Percentiles rank a stretch among this genome's conserved stretches.
Evolutionary conservation across 2,329 filamentous ascomycete species (phyloP).

Genomic region (Neofusicoccum laricinum): DNA sequence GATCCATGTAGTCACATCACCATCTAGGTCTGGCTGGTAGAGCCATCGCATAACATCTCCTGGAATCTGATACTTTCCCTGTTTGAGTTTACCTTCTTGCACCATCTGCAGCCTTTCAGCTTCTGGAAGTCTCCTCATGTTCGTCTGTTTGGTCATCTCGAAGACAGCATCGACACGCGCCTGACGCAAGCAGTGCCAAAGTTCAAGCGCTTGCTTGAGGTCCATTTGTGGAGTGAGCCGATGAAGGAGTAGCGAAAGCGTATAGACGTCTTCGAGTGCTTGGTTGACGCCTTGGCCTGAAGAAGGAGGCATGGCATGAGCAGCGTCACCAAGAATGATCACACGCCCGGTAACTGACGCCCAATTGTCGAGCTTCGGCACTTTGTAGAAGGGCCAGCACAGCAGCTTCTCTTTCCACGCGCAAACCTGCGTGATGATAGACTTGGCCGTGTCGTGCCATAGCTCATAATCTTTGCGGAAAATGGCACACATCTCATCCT

Average conservation of each 20-base stretch:
- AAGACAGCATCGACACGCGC: no score
- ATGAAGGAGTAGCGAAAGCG: constrained; percentile 40
- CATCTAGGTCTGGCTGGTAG: no score
- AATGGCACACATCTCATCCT: constrained; percentile 35
- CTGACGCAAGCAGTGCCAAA: no score
- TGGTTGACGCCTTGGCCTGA: constrained; percentile 49
- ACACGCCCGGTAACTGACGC: constrained; percentile 37
- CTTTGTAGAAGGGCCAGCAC: constrained; percentile 51
- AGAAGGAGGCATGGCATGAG: constrained; percentile 49
- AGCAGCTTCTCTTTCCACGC: constrained; percentile 31
- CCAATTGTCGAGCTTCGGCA: constrained; percentile 49
- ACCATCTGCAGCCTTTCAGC: no score
- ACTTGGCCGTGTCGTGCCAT: constrained; percentile 36
- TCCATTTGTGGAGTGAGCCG: not conserved
- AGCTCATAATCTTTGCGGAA: constrained; percentile 33
- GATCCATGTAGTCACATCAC: no score
- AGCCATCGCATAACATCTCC: no score
- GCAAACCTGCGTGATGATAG: constrained; percentile 35
- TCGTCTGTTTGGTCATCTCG: no score
- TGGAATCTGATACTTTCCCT: no score
- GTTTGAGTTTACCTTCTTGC: no score
- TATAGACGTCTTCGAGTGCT: constrained; percentile 51
- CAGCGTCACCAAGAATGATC: constrained; percentile 47
- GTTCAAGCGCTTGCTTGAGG: no score
- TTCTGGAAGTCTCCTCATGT: no score